Percentiles rank a stretch among this genome's conserved stretches.
phyloP scores from a whole-genome alignment of 2,329 filamentous ascomycete species.

The Myriangium duriaei region DNA sequence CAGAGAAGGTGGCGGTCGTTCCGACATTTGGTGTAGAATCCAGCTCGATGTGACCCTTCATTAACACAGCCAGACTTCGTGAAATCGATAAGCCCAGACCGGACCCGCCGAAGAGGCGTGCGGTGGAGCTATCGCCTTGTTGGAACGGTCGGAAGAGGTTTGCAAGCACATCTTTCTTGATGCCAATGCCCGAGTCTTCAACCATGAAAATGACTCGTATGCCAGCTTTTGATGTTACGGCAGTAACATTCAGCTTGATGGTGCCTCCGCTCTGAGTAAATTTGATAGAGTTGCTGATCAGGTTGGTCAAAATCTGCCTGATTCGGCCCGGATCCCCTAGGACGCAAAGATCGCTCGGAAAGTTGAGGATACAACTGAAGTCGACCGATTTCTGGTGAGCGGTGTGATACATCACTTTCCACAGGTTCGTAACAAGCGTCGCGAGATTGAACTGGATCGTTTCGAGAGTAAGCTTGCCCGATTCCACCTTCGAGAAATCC shows the following conservation, averaged over 20 bases:
- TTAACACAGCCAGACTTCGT: constrained; percentile 23
- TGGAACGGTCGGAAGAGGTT: constrained; percentile 12
- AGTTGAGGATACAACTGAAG: constrained; percentile 2
- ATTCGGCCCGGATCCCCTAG: constrained; percentile 12
- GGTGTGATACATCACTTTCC: constrained; percentile 6
- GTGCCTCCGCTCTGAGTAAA: constrained; percentile 10
- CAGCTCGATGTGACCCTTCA: constrained; percentile 25
- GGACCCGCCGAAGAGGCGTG: constrained; percentile 24
- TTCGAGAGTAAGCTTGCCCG: constrained; percentile 11
- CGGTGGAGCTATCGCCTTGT: constrained; percentile 12
- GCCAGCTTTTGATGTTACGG: constrained; percentile 7
- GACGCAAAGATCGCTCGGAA: constrained; percentile 9
- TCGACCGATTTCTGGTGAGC: constrained; percentile 10
- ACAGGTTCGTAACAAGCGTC: constrained; percentile 3
- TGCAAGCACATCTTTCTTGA: constrained; percentile 10
- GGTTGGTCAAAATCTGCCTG: constrained; percentile 13
- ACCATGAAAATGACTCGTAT: constrained; percentile 12
- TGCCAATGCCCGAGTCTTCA: constrained; percentile 13
- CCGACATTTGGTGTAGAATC: constrained; percentile 2
- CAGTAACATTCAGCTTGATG: constrained; percentile 9
- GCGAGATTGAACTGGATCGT: constrained; percentile 8
- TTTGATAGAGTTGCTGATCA: constrained; percentile 14
- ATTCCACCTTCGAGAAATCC: constrained; percentile 12
- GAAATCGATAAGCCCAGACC: constrained; percentile 29
- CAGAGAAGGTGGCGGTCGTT: constrained; percentile 4